These are phyloP conservation scores for Cladophialophora bantiana DNA, from an alignment of 2,329 filamentous ascomycete species.

Conservation along the genomic window DNA sequence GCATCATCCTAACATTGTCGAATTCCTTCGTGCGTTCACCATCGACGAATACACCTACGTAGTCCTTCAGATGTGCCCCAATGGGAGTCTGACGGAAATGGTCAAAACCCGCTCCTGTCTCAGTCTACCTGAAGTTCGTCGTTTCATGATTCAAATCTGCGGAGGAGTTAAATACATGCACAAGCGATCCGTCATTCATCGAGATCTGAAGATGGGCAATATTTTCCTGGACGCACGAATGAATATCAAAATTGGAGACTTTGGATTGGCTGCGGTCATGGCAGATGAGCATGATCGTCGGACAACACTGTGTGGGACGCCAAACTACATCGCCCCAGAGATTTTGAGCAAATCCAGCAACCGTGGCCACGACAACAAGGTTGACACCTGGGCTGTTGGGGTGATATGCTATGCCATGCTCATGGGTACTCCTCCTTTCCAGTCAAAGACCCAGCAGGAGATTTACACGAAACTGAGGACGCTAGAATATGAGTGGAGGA, in stretches of 20 bases:
- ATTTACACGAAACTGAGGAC: conserved; percentile 59
- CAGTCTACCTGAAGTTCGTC: conserved; percentile 91
- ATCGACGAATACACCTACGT: conserved; percentile 90
- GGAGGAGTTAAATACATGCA: conserved; percentile 99
- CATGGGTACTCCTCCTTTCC: conserved; percentile 94
- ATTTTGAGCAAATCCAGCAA: conserved; percentile 80
- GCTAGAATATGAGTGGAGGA: conserved; percentile 58
- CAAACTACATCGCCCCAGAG: conserved; percentile 97
- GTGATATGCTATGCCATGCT: conserved; percentile 98
- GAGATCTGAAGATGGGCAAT: conserved; percentile 97
- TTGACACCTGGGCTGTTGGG: conserved; percentile 97
- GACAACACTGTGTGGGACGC: conserved; percentile 94
- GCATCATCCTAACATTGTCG: conserved; percentile 92
- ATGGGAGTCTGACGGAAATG: conserved; percentile 97
- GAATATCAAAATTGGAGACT: conserved; percentile 98
- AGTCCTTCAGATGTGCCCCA: conserved; percentile 90
- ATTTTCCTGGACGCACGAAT: conserved; percentile 92
- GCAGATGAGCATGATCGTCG: conserved; percentile 92
- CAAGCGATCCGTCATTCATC: conserved; percentile 91
- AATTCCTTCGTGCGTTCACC: conserved; percentile 92
- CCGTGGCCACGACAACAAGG: conserved; percentile 95
- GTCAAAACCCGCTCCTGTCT: conserved; percentile 89
- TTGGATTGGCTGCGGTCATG: conserved; percentile 89
- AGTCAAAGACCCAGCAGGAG: conserved; percentile 69
- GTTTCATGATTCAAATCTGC: conserved; percentile 92